A percentile compares a stretch with the other conserved stretches of the same genome.
phyloP scores from a whole-genome alignment of 2,329 filamentous ascomycete species.

The Zopfia rhizophila region DNA sequence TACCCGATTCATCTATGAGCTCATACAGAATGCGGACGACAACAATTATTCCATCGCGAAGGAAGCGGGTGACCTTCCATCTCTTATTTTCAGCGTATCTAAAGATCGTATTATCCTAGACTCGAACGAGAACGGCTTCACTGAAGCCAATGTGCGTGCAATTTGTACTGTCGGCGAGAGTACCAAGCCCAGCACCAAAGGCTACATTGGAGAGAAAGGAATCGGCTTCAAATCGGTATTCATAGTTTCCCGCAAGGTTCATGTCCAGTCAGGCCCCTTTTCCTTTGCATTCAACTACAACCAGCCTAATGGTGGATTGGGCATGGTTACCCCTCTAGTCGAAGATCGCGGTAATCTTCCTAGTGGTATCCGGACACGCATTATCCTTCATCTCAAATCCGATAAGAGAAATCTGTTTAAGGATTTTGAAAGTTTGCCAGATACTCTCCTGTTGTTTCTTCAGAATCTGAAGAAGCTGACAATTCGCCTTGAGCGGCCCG shows the following conservation, averaged over 20 bases:
- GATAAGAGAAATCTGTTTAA: too few species aligned
- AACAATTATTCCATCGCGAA: too few species aligned
- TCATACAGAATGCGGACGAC: too few species aligned
- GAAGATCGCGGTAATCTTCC: too few species aligned
- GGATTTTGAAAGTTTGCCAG: too few species aligned
- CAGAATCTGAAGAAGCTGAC: too few species aligned
- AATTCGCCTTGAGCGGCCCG: too few species aligned
- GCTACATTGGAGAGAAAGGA: slow-evolving; percentile 47
- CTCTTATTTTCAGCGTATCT: too few species aligned
- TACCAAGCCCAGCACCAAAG: slow-evolving; percentile 46
- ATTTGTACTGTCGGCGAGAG: slow-evolving; percentile 61
- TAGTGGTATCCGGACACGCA: too few species aligned
- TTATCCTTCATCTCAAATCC: slow-evolving; percentile 30
- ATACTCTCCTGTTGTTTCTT: too few species aligned
- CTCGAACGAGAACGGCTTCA: slow-evolving; percentile 55
- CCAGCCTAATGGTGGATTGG: slow-evolving; percentile 38
- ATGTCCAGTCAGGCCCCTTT: slow-evolving; percentile 58
- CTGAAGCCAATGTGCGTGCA: slow-evolving; percentile 52
- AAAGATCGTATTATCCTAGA: slow-evolving; percentile 44
- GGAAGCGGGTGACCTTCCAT: too few species aligned
- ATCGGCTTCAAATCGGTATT: slow-evolving; percentile 53
- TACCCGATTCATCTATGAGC: too few species aligned
- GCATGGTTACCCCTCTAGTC: slow-evolving; percentile 50
- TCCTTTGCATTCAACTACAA: slow-evolving; percentile 57
- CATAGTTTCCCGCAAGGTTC: slow-evolving; percentile 53